Base-by-base conservation (phyloP, 192 early-diverging fungal genomes). In the Mortierella claussenii region DNA sequence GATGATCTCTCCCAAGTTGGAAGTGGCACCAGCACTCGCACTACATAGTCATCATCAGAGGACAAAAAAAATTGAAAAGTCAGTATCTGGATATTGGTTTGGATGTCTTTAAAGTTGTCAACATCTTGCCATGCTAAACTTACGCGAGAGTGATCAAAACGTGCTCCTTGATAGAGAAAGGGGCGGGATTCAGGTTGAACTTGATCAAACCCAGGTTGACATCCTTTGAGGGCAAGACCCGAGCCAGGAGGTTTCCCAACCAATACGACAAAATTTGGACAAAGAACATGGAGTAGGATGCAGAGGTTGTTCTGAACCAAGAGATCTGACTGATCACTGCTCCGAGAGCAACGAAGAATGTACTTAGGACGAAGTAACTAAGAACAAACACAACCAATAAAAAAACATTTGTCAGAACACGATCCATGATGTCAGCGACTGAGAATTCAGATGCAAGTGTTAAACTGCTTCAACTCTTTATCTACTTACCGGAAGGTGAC, bases 111-210 rank as follows among this genome's bases (percentile, higher is more conserved):
- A 40, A 4, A 13, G 55, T 23, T 0, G 4, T 30, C 15, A 1
- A 43, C n/a, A 8, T 17, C 7, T 6, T 27, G 9, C 1, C 8
- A 24, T 40, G 15, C n/a, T 4, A 13, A 51, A 76, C 73, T 50
- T 67, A 76, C 73, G 73, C 73, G 34, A 80, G 65, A 20, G 69
- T 74, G 32, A 85, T 79, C 33, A 85, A 61, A 7, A 78, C 83
- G 32, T 83, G 82, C 51, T 85, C 83, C 61, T 85, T 85, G 63
- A 82, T 63, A 9, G 81, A 80, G 57, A 85, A 85, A 1, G 79
- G 80, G 12, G 68, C 83, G 24, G 83, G 83, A 23, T 85, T 85
- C 48, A 82, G 79, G 52, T 68, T 74, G 57, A 80, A 80, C 32
- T 68, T 67, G 55, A 68, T 47, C 7, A 68, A 65, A 11, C 49